Base-by-base conservation (phyloP, 768 basidiomycete genomes). In the Flagelloscypha sp. region DNA sequence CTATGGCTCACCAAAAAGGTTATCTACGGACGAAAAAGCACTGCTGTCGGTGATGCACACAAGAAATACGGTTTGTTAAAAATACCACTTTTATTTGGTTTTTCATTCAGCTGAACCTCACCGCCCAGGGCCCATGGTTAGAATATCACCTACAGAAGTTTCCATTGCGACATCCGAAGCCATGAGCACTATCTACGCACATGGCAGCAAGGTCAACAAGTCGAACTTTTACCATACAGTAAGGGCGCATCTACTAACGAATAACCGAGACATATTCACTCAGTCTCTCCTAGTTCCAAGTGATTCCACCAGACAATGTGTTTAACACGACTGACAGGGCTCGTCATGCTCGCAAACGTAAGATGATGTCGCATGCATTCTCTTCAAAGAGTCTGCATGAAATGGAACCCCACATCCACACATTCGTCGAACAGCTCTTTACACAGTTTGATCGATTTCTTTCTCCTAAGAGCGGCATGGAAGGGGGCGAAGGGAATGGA, bases 271-370 rank as follows among this genome's bases (percentile, higher is more conserved):
- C n/a, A n/a, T n/a, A n/a, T n/a, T n/a, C n/a, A n/a, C n/a, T n/a
- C n/a, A n/a, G n/a, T n/a, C n/a, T n/a, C n/a, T n/a, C n/a, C n/a
- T n/a, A n/a, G n/a, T 75, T 75, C 45, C 69, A 70, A 2, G 12
- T 39, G 21, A 68, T 70, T 23, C 58, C 55, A 17, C 55, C 65
- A 20, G 68, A 66, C 2, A 48, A n/a, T 1, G 60, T 87, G 18
- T 86, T 87, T 70, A 85, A 80, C 55, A 84, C 82, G 12, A 75
- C 85, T 28, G 74, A 83, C 49, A 74, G 86, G 20, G 51, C 58
- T 5, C 83, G 88, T 38, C 89, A 94, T 53, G 70, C 84, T 5
- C 76, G 89, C 28, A 94, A 92, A 59, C 79, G 88, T 62, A 94
- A 94, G 62, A 85, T 95, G 41, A 74, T 94, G 29, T 80, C 85